Evolutionary conservation across 352 stramenopile genomes (phyloP), one percentile per base, ranked within the genome.

Genomic region (Aphanomyces astaci): DNA sequence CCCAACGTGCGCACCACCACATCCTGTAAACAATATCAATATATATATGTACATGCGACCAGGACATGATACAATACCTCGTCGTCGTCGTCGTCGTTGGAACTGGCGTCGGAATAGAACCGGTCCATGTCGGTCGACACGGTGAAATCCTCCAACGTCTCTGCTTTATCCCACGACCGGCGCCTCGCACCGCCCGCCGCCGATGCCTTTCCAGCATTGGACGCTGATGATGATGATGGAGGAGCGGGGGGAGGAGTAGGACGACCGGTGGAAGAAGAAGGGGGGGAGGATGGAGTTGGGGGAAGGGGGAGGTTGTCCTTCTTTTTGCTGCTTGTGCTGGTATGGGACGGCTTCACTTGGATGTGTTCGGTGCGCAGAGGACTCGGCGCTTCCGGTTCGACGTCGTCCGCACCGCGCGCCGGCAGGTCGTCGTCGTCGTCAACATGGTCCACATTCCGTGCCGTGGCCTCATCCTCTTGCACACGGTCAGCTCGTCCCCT

Each of bases 101-200:
- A 79, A 56, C 79, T 90, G 51, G 89, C 82, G 43, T 91, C 81
- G 2, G 84, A 91, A 63, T 91, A 92, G 69, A 94, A 94, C 36
- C 79, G 72, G 60, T 92, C 82, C 25, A 94, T 64, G 28, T 94
- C 82, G 19, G 74, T 81, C 22, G 70, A 74, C 1, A 89, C 84
- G 45, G 88, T 77, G 53, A 92, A 94, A 64, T 94, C 86, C 33
- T 91, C 84, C n/a, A 92, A 63, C 33, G 77, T 76, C 40, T 72
- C 59, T 4, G 36, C 56, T 40, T 64, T 73, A 51, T 33, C 43
- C 53, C 28, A 71, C n/a, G 52, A 64, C 19, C 33, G 63, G 0
- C 46, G 40, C 63, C 25, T 67, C 7, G 45, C 19, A 60, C 66
- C 13, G 39, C n/a, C n/a, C n/a, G 72, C 24, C 49, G 45, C 48